phyloP scores from a whole-genome alignment of 768 basidiomycete genomes.

The Lactarius akahatsu region DNA sequence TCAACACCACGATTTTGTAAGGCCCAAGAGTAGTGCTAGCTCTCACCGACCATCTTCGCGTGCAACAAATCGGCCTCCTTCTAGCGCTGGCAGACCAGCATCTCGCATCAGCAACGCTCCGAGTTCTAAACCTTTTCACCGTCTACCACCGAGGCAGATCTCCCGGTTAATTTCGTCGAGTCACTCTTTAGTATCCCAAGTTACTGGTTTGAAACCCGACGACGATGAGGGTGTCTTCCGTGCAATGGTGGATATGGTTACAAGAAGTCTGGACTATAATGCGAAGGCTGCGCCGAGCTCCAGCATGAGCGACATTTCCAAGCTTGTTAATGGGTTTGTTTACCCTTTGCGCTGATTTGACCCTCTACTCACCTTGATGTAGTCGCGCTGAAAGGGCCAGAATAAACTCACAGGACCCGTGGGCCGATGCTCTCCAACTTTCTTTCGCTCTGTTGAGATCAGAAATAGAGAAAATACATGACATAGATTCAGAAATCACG shows the following conservation, averaged over 20 bases:
- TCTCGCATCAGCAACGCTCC: conserved; percentile 36
- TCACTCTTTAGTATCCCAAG: conserved; percentile 54
- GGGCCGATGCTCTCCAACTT: conserved; percentile 60
- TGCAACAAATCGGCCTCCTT: conserved; percentile 40
- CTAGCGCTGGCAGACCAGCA: conserved; percentile 32
- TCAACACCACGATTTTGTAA: conserved; percentile 42
- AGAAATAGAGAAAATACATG: conserved; percentile 48
- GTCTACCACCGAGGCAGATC: conserved; percentile 50
- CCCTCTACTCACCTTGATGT: conserved; percentile 23
- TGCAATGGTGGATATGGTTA: conserved; percentile 53
- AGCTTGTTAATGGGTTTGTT: conserved; percentile 55
- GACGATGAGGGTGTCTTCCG: conserved; percentile 46
- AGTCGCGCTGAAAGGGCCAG: conserved; percentile 69
- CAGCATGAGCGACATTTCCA: conserved; percentile 56
- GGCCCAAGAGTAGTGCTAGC: conserved; percentile 50
- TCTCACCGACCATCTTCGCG: conserved; percentile 46
- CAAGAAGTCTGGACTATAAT: conserved; percentile 58
- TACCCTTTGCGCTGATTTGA: conserved; percentile 1
- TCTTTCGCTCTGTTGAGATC: conserved; percentile 52
- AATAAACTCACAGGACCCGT: conserved; percentile 59
- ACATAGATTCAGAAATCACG: conserved; percentile 67
- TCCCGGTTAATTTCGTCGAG: conserved; percentile 55
- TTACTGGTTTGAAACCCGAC: conserved; percentile 52
- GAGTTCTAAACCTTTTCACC: conserved; percentile 42
- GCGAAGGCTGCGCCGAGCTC: conserved; percentile 56